Evolutionary conservation across 345 rosid species (phyloP).

Genomic region (Hibiscus trionum): DNA sequence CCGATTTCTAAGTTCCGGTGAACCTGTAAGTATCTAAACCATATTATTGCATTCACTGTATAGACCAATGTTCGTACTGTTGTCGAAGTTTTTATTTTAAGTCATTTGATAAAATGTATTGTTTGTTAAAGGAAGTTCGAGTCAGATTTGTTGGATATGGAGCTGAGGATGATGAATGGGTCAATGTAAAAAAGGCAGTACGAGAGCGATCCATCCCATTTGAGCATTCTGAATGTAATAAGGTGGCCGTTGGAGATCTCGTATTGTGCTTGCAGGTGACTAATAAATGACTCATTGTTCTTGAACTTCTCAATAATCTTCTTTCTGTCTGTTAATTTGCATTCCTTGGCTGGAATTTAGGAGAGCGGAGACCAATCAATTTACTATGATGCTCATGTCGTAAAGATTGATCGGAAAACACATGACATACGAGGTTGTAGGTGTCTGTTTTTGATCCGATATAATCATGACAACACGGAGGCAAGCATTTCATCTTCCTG

Average conservation of each 20-base stretch:
- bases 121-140: slow-evolving; percentile 54
- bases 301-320: neutral
- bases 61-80: neutral
- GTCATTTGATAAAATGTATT: slow-evolving; percentile 20
- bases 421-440: slow-evolving; percentile 75
- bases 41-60: neutral
- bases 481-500: slow-evolving; percentile 19
- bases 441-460: slow-evolving; percentile 46
- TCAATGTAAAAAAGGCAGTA: slow-evolving; percentile 40
- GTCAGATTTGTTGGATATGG: slow-evolving; percentile 73
- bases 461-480: slow-evolving; percentile 47
- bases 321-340: neutral
- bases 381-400: slow-evolving; percentile 51
- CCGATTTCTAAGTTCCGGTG: slow-evolving; percentile 42
- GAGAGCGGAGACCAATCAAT: slow-evolving; percentile 58
- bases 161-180: slow-evolving; percentile 70
- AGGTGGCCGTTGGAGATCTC: slow-evolving; percentile 47
- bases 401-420: slow-evolving; percentile 42
- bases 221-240: slow-evolving; percentile 52
- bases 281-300: neutral
- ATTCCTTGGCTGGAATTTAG: slow-evolving; percentile 20
- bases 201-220: slow-evolving; percentile 54
- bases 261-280: slow-evolving; percentile 65
- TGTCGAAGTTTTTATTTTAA: neutral
- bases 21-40: slow-evolving; percentile 42